Evolutionary conservation across 495 filamentous ascomycete genomes (phyloP).

Genomic region (Penicillium maclennaniae): DNA sequence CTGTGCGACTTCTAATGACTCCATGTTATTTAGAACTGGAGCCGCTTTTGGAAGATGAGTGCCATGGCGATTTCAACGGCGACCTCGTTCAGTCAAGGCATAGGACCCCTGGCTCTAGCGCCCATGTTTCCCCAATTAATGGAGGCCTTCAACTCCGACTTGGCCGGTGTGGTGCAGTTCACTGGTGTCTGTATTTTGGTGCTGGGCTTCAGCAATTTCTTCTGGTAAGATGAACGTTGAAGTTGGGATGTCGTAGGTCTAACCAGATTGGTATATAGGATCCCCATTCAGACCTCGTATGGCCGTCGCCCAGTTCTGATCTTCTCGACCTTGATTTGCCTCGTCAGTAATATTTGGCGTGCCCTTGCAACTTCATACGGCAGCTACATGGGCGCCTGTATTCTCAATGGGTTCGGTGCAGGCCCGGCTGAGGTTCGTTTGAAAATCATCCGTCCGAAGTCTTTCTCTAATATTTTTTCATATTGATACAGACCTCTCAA

Average conservation of each 20-base stretch:
- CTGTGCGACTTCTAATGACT: neutral
- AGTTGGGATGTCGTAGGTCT: too few relatives aligned
- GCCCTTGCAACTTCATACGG: conserved; percentile 53
- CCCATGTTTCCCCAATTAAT: conserved; percentile 57
- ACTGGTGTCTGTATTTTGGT: conserved; percentile 61
- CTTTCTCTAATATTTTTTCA: neutral
- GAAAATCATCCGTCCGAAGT: neutral
- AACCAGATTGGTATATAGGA: conserved; percentile 24
- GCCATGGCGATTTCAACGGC: conserved; percentile 44
- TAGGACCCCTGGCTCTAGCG: conserved; percentile 56
- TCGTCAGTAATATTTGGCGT: conserved; percentile 58
- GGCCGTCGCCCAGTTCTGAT: conserved; percentile 58
- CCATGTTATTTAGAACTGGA: conserved; percentile 36
- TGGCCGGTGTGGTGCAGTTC: conserved; percentile 46
- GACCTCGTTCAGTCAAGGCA: conserved; percentile 54
- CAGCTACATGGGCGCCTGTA: conserved; percentile 58
- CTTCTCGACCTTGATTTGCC: conserved; percentile 51
- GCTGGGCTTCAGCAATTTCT: conserved; percentile 61
- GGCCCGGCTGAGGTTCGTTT: conserved; percentile 33
- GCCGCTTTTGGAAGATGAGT: conserved; percentile 36
- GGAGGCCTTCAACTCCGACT: conserved; percentile 50
- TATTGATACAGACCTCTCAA: conserved; percentile 40
- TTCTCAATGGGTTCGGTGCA: conserved; percentile 60
- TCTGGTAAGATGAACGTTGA: conserved; percentile 36
- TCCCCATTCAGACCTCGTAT: conserved; percentile 55